phyloP scores from a whole-genome alignment of 2,329 filamentous ascomycete genomes.

The Knufia fluminis region DNA sequence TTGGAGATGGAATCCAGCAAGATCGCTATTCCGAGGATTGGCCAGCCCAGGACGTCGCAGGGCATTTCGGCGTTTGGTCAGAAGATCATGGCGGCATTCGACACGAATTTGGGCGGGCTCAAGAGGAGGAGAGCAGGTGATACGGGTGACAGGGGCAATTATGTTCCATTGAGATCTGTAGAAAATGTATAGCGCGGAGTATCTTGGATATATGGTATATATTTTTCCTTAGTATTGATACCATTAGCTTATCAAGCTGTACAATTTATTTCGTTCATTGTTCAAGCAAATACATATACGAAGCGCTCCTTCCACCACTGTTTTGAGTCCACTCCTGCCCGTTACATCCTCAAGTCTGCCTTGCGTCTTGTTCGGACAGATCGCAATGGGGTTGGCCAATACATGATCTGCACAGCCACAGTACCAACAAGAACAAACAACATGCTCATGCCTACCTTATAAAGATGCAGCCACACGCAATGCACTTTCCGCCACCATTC shows the following conservation, averaged over 20 bases:
- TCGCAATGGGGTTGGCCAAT: no score
- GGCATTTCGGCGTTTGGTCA: constrained; percentile 17
- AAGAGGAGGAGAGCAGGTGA: constrained; percentile 28
- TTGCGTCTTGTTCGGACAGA: no score
- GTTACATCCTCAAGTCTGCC: no score
- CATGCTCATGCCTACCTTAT: no score
- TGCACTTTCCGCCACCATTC: no score
- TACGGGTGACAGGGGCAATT: constrained; percentile 22
- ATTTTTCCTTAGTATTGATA: not conserved
- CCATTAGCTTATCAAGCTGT: not conserved
- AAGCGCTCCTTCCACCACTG: no score
- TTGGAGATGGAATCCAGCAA: constrained; percentile 48
- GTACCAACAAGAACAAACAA: no score
- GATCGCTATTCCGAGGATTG: constrained; percentile 15
- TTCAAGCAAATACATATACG: no score
- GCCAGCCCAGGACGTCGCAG: constrained; percentile 16
- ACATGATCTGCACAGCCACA: no score
- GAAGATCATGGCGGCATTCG: constrained; percentile 11
- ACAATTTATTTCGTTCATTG: not conserved
- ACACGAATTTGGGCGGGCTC: constrained; percentile 20
- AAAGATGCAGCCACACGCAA: not conserved
- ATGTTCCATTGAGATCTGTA: constrained; percentile 38
- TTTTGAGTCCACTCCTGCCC: no score
- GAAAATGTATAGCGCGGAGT: constrained; percentile 22
- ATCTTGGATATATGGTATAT: not conserved